These are phyloP conservation scores for Euphorbia schlechtendalii DNA, from an alignment of 441 rosid genomes.

Conservation along the genomic window DNA sequence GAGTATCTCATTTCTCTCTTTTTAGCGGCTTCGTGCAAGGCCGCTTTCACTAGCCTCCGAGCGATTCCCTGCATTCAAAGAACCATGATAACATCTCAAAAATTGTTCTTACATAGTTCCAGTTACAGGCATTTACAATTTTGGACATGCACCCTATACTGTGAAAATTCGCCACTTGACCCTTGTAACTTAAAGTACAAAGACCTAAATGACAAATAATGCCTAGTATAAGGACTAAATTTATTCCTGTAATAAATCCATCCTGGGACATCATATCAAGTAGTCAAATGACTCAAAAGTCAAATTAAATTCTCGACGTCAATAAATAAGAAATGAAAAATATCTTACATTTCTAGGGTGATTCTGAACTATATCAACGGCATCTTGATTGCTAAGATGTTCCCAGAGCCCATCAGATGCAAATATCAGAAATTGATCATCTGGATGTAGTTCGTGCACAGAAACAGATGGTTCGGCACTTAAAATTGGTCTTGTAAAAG, in stretches of 20 bases:
- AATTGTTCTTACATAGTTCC: too few species aligned
- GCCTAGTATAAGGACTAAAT: too few species aligned
- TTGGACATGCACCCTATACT: too few species aligned
- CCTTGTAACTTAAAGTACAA: too few species aligned
- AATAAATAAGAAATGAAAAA: neutral
- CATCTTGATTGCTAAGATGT: constrained; percentile 90
- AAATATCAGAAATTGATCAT: constrained; percentile 70
- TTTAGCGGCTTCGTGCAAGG: constrained; percentile 81
- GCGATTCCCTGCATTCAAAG: constrained; percentile 68
- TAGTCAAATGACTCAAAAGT: too few species aligned
- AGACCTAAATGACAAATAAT: too few species aligned
- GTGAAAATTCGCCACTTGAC: too few species aligned
- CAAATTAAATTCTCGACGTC: too few species aligned
- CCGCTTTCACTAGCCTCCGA: constrained; percentile 77
- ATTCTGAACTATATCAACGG: constrained; percentile 74
- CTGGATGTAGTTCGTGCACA: constrained; percentile 55
- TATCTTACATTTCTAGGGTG: constrained; percentile 60
- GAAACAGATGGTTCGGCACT: constrained; percentile 77
- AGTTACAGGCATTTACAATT: too few species aligned
- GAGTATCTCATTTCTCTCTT: constrained; percentile 96
- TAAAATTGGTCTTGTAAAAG: constrained; percentile 64
- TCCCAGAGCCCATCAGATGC: constrained; percentile 99
- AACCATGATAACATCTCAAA: neutral
- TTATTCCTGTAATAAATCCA: too few species aligned
- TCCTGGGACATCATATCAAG: too few species aligned